These are phyloP conservation scores for Fraxinus nigra DNA, from an alignment of 305 asterid species.

Conservation along the genomic window DNA sequence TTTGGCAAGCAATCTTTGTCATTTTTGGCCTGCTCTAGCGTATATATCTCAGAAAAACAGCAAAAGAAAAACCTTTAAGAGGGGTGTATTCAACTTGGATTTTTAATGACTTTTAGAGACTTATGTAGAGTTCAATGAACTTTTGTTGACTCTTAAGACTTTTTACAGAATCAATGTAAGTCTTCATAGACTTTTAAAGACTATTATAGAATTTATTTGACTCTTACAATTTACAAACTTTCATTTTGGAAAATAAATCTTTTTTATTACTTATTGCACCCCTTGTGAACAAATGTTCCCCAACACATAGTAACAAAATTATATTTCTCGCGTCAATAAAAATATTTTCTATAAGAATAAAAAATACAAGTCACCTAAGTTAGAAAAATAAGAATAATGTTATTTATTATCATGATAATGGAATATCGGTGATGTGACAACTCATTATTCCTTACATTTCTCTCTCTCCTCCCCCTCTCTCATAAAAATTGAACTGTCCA, in stretches of 20 bases:
- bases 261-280: background rate
- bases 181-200: background rate
- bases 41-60: background rate
- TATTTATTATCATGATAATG: no score
- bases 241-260: background rate
- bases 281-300: background rate
- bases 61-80: background rate
- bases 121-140: background rate
- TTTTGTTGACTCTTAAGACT: background rate
- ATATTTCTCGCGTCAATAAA: background rate
- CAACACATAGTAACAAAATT: background rate
- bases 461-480: no score
- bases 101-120: background rate
- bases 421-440: no score
- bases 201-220: background rate
- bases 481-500: no score
- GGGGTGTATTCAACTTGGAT: background rate
- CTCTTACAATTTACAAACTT: background rate
- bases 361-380: background rate
- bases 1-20: background rate
- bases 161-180: background rate
- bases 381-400: background rate
- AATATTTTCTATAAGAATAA: background rate
- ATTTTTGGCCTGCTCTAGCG: background rate
- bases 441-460: no score